phyloP scores from a whole-genome alignment of 192 early-diverging fungal genomes.

The Gigaspora rosea region DNA sequence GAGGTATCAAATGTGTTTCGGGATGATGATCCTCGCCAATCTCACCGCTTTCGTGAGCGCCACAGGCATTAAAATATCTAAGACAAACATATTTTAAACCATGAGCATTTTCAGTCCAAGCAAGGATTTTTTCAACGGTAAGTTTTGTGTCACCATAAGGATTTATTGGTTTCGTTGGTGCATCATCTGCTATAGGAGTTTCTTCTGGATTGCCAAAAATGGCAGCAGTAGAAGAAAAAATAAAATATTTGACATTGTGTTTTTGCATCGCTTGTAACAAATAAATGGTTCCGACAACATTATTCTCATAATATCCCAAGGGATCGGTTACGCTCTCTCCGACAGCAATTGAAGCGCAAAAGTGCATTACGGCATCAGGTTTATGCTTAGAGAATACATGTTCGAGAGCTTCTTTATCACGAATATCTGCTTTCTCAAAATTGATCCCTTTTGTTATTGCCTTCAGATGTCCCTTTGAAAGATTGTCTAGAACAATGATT shows the following conservation, averaged over 20 bases:
- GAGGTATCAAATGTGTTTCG: constrained; percentile 94
- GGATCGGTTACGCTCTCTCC: constrained; percentile 79
- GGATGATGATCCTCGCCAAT: constrained; percentile 92
- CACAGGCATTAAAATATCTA: constrained; percentile 98
- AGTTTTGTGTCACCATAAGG: constrained; percentile 94
- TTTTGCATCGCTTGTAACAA: constrained; percentile 79
- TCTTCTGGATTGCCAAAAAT: constrained; percentile 67
- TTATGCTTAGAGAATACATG: constrained; percentile 42
- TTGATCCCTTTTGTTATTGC: constrained; percentile 19
- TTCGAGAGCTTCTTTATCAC: constrained; percentile 41
- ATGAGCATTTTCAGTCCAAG: constrained; percentile 43
- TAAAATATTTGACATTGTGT: constrained; percentile 80
- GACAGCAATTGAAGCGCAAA: constrained; percentile 83
- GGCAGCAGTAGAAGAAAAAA: constrained; percentile 91
- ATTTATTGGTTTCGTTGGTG: constrained; percentile 69
- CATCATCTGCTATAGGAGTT: constrained; percentile 57
- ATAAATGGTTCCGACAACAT: constrained; percentile 84
- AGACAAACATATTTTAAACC: constrained; percentile 55
- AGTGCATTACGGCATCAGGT: constrained; percentile 67
- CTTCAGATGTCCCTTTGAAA: constrained; percentile 54
- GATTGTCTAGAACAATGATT: constrained; percentile 86
- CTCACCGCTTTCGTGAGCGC: constrained; percentile 87
- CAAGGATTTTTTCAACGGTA: constrained; percentile 76
- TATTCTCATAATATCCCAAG: constrained; percentile 88
- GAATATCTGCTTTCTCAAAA: constrained; percentile 48